Conservation (phyloP, 805 yeast species). For the Scheffersomyces lignosus region DNA sequence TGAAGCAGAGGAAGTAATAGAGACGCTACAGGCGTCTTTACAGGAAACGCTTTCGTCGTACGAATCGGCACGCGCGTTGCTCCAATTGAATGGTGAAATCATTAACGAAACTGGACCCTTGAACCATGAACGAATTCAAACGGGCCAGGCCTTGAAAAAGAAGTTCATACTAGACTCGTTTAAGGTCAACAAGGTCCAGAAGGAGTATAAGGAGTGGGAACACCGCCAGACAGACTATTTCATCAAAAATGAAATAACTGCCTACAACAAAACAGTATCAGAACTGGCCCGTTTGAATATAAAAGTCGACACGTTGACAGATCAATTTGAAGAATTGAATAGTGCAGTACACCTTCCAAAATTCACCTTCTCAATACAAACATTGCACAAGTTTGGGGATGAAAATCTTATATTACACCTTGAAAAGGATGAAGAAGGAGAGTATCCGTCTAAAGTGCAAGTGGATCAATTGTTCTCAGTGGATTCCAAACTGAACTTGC, state of each 20-base stretch:
- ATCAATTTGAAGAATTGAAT: slow-evolving; percentile 23
- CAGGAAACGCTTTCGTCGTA: slow-evolving; percentile 6
- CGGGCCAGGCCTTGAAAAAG: slow-evolving; percentile 7
- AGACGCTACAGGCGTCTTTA: slow-evolving; percentile 1
- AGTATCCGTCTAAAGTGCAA: slow-evolving; percentile 9
- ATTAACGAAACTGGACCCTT: not conserved
- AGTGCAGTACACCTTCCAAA: slow-evolving; percentile 9
- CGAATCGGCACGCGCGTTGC: slow-evolving; percentile 13
- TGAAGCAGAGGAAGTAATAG: not conserved
- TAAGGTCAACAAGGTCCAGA: slow-evolving; percentile 29
- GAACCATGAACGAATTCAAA: not conserved
- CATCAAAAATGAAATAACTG: slow-evolving; percentile 19
- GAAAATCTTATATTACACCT: slow-evolving; percentile 17
- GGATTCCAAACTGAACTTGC: slow-evolving; percentile 20
- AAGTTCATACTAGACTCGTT: slow-evolving; percentile 35
- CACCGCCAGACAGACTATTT: slow-evolving; percentile 15
- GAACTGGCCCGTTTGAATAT: slow-evolving; percentile 28
- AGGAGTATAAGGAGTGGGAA: slow-evolving; percentile 31
- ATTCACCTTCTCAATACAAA: slow-evolving; percentile 23
- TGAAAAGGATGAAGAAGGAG: slow-evolving; percentile 12
- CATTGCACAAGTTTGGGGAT: slow-evolving; percentile 25
- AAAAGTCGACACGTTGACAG: slow-evolving; percentile 19
- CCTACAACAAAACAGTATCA: slow-evolving; percentile 32
- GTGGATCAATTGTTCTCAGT: slow-evolving; percentile 29
- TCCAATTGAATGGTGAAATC: slow-evolving; percentile 5